A percentile compares a stretch with the other conserved stretches of the same genome.
These are phyloP conservation scores for Urtica urens DNA, from an alignment of 306 rosid genomes.

Conservation along the genomic window DNA sequence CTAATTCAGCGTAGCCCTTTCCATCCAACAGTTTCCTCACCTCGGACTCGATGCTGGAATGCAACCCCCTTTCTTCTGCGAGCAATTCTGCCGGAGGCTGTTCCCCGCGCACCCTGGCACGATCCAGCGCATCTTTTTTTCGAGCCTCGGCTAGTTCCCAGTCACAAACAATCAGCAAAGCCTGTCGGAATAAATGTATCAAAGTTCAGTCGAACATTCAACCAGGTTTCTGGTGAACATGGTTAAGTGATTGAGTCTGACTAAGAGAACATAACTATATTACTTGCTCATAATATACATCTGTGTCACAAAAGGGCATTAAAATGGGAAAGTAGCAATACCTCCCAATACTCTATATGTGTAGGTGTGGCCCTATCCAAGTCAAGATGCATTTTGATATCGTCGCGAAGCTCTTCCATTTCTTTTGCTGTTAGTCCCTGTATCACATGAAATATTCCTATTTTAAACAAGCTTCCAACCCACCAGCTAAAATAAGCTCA, in stretches of 20 bases:
- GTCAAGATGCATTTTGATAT: slow-evolving; percentile 97
- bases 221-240: no score
- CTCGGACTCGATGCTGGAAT: slow-evolving; percentile 75
- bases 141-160: slow-evolving; percentile 95
- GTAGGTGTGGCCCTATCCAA: slow-evolving; percentile 88
- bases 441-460: slow-evolving; percentile 18
- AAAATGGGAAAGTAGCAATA: slow-evolving; percentile 16
- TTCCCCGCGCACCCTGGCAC: slow-evolving; percentile 98
- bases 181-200: slow-evolving; percentile 34
- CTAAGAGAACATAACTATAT: no score
- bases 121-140: slow-evolving; percentile 80
- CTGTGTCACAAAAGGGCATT: no score
- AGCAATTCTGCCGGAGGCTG: slow-evolving; percentile 91
- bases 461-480: background rate
- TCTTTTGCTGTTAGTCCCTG: slow-evolving; percentile 96
- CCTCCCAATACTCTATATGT: slow-evolving; percentile 96
- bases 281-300: slow-evolving; percentile 2
- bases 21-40: slow-evolving; percentile 66
- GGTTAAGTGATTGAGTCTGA: no score
- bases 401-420: slow-evolving; percentile 91
- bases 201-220: slow-evolving; percentile 17
- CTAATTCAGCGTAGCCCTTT: slow-evolving; percentile 60
- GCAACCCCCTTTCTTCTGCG: slow-evolving; percentile 97
- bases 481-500: background rate
- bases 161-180: slow-evolving; percentile 81